Base-by-base conservation (phyloP, 805 yeast genomes). In the Candida manassasensis region DNA sequence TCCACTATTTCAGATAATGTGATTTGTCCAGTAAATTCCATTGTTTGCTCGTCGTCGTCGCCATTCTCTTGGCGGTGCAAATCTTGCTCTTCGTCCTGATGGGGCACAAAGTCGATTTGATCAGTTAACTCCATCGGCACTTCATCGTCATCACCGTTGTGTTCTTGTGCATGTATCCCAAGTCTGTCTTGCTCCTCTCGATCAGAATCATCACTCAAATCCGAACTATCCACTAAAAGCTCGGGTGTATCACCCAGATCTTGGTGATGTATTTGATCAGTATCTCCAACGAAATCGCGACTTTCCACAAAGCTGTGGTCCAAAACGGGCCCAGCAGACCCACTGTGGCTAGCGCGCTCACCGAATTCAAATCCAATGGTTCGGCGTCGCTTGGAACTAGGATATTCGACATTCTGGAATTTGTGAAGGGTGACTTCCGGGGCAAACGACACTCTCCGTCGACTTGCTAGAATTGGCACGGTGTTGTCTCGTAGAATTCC, bases 371-470 rank as follows among this genome's bases (percentile, higher is more conserved):
- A 43, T 2, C 56, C 61, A 22, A 55, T 52, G 35, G 64, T 60
- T 34, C 56, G 51, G 30, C 61, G 38, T 35, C 63, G 37, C 41
- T 44, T 39, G 22, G 32, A 27, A 6, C 17, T 19, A 21, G 31
- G 32, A 12, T 33, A 36, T 6, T 58, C 62, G 29, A 59, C 57
- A 40, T 55, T 53, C 40, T 59, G 78, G 44, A 71, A 67, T 48
- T 77, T 74, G 48, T 79, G 84, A 27, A 80, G 63, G 3, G 83
- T 79, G 0, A 79, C 85, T 45, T 79, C 84, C 1, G 84, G 84
- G 1, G 89, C 89, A 64, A 84, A 84, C 4, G 87, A 79, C 4
- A 84, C 90, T 17, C 90, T 58, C 38, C 90, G 58, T 24, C 59
- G 48, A 18, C 39, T 44, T 30, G 38, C 41, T 16, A 38, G 32